Conservation (phyloP, 1,284 basidiomycete species). For the Bjerkandera adusta region DNA sequence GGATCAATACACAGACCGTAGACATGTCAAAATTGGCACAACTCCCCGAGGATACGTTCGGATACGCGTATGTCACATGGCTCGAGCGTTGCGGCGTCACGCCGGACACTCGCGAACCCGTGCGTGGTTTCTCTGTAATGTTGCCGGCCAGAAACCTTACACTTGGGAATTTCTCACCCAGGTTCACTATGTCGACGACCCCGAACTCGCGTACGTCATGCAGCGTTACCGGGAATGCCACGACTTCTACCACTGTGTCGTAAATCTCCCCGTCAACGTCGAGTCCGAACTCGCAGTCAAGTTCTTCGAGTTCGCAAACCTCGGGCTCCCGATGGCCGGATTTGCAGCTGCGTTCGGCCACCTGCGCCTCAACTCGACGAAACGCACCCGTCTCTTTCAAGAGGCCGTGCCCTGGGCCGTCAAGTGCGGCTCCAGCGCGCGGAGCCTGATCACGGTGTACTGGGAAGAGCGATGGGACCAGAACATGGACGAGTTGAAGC, state of each 20-base stretch:
- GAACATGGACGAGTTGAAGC: constrained; percentile 76
- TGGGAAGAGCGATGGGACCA: constrained; percentile 97
- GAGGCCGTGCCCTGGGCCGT: constrained; percentile 94
- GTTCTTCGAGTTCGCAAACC: constrained; percentile 92
- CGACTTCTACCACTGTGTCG: constrained; percentile 93
- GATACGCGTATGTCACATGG: constrained; percentile 89
- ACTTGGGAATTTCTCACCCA: constrained; percentile 29
- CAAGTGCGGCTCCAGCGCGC: constrained; percentile 71
- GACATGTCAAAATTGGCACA: constrained; percentile 66
- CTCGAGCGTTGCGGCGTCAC: constrained; percentile 88
- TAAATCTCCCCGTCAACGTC: constrained; percentile 85
- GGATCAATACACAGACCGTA: constrained; percentile 78
- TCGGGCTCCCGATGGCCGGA: constrained; percentile 87
- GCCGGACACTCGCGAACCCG: constrained; percentile 91
- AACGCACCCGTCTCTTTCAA: constrained; percentile 57
- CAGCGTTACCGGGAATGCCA: constrained; percentile 98
- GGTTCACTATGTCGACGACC: constrained; percentile 94
- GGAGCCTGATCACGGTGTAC: constrained; percentile 85
- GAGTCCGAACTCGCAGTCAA: constrained; percentile 96
- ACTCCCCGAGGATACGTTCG: constrained; percentile 82
- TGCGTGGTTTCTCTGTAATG: constrained; percentile 37
- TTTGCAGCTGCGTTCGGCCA: constrained; percentile 80
- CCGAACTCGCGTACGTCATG: constrained; percentile 95
- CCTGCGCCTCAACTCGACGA: constrained; percentile 55
- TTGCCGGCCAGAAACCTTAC: too few species aligned